Conservation (phyloP, 169 alveolate genomes). For the Perkinsus chesapeaki region DNA sequence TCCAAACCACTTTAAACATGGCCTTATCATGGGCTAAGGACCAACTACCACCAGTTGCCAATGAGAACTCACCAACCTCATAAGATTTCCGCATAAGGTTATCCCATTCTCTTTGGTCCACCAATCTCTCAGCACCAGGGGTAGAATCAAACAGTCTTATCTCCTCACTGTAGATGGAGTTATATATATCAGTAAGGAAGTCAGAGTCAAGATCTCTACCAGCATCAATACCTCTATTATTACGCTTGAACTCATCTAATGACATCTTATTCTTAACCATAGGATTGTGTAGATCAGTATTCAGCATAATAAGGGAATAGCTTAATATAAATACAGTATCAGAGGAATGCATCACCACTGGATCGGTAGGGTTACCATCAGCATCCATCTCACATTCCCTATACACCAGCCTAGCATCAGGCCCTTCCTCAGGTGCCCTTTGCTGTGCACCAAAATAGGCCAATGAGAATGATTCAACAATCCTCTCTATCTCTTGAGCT, state of each 20-base stretch:
- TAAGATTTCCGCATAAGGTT: not conserved
- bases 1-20: not conserved
- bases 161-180: conserved; percentile 50
- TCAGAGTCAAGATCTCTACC: conserved; percentile 65
- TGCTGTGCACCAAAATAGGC: conserved; percentile 56
- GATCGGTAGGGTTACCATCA: not conserved
- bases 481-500: conserved; percentile 80
- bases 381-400: conserved; percentile 6
- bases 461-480: conserved; percentile 68
- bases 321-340: conserved; percentile 71
- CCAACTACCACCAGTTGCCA: not conserved
- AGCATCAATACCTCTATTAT: conserved; percentile 75
- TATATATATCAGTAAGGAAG: conserved; percentile 51
- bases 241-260: conserved; percentile 72
- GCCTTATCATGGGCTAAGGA: not conserved
- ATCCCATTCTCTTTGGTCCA: not conserved
- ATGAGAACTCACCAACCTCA: conserved; percentile 1
- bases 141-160: conserved; percentile 17
- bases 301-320: conserved; percentile 78
- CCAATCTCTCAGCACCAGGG: not conserved
- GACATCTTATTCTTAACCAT: conserved; percentile 74
- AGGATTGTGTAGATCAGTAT: conserved; percentile 77
- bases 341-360: conserved; percentile 34
- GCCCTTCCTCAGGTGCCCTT: conserved; percentile 10
- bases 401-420: not conserved